Conservation (phyloP, 805 yeast genomes). For the Limtongia smithiae region DNA sequence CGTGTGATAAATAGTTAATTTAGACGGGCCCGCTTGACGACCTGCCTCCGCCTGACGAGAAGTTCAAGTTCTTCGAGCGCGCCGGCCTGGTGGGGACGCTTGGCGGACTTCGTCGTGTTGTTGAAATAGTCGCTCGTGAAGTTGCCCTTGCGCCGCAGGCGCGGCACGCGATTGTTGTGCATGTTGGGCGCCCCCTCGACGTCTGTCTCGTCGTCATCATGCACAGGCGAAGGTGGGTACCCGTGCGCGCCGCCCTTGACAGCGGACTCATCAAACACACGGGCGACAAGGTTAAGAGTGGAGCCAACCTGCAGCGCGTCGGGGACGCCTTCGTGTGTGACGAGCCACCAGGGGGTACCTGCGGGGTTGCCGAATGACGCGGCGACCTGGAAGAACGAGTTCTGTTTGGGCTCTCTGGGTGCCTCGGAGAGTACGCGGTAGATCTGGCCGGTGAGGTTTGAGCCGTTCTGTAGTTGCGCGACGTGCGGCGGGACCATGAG, state of each 20-base stretch:
- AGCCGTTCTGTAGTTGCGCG: slow-evolving; percentile 4
- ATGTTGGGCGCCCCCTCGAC: too few relatives aligned
- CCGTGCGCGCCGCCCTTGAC: background rate
- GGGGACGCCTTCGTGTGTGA: slow-evolving; percentile 8
- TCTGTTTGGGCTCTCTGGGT: background rate
- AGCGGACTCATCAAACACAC: background rate
- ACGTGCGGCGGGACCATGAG: slow-evolving; percentile 15
- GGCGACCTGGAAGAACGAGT: background rate
- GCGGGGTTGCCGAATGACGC: too few relatives aligned
- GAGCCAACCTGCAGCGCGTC: slow-evolving; percentile 6
- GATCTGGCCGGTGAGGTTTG: slow-evolving; percentile 13
- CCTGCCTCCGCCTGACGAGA: slow-evolving; percentile 11
- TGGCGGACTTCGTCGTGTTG: too few relatives aligned
- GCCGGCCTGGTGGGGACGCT: background rate
- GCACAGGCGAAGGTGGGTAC: background rate
- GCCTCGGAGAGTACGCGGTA: background rate
- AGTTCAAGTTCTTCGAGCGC: slow-evolving; percentile 15
- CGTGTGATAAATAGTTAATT: background rate
- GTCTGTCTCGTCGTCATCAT: background rate
- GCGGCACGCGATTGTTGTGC: too few relatives aligned
- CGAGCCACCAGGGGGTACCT: background rate
- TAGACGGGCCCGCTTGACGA: slow-evolving; percentile 2
- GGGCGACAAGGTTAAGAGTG: slow-evolving; percentile 6
- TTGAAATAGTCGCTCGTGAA: too few relatives aligned
- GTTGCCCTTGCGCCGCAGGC: too few relatives aligned